Conservation (phyloP, 768 basidiomycete genomes). For the Boletus rex-veris region DNA sequence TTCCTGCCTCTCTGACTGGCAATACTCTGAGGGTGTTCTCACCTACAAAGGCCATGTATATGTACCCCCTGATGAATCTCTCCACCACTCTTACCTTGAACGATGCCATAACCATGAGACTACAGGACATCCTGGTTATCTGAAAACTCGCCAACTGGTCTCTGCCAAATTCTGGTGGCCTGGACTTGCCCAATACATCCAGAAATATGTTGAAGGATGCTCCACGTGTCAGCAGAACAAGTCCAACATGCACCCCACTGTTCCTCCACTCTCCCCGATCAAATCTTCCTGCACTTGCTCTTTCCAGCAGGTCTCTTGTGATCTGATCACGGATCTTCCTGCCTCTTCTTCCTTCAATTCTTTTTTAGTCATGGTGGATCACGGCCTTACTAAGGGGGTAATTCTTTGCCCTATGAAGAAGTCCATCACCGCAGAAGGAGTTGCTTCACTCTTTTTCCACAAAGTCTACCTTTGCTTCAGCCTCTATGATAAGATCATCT, state of each 20-base stretch:
- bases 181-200: not conserved
- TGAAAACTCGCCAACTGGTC: not conserved
- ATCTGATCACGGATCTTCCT: too few species aligned
- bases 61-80: not conserved
- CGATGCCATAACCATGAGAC: not conserved
- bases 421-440: too few species aligned
- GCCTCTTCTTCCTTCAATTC: too few species aligned
- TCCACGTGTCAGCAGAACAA: not conserved
- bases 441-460: too few species aligned
- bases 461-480: too few species aligned
- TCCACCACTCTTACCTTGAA: not conserved
- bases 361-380: too few species aligned
- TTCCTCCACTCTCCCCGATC: not conserved
- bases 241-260: not conserved
- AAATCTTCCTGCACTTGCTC: not conserved
- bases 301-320: not conserved
- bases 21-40: not conserved
- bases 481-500: too few species aligned
- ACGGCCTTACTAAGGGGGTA: too few species aligned
- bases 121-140: not conserved
- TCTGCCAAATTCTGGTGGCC: not conserved
- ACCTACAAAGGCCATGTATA: not conserved
- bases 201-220: not conserved
- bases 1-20: not conserved
- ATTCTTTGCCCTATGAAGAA: too few species aligned